Conservation (phyloP, 257 asterid genomes). For the Ballota nigra region DNA sequence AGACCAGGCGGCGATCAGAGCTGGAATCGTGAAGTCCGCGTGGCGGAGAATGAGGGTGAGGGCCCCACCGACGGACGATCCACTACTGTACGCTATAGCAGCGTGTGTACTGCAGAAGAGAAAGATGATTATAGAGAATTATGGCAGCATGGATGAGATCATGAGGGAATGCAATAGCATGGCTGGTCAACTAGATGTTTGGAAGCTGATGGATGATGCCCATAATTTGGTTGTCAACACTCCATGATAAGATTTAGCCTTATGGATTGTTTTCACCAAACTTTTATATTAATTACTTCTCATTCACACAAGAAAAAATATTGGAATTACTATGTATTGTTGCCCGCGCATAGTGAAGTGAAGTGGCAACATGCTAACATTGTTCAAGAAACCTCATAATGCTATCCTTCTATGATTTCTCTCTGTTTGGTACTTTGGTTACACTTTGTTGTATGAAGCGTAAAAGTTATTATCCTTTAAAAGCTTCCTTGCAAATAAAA, state of each 20-base stretch:
- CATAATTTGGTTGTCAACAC: conserved; percentile 79
- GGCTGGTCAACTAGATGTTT: conserved; percentile 81
- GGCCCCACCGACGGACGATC: conserved; percentile 87
- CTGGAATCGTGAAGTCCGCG: conserved; percentile 63
- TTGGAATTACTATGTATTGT: background rate
- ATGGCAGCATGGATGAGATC: conserved; percentile 86
- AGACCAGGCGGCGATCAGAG: conserved; percentile 89
- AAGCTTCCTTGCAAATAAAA: no score
- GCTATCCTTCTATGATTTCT: no score
- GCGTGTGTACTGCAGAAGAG: conserved; percentile 77
- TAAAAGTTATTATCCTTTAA: no score
- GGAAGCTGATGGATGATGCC: conserved; percentile 88
- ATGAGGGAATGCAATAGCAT: conserved; percentile 82
- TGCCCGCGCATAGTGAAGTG: conserved; percentile 41
- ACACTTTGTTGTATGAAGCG: no score
- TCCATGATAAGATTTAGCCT: conserved; percentile 68
- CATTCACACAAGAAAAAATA: background rate
- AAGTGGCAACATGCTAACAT: conserved; percentile 43
- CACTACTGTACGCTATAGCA: conserved; percentile 79
- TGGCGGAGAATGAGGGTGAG: conserved; percentile 64
- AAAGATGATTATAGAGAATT: conserved; percentile 78
- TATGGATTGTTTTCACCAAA: no score
- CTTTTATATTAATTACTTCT: background rate
- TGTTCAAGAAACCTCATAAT: background rate
- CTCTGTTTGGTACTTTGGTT: no score